These are phyloP conservation scores for Entelexis paramagnoliae DNA, from an alignment of 1,139 yeast species.

Conservation along the genomic window DNA sequence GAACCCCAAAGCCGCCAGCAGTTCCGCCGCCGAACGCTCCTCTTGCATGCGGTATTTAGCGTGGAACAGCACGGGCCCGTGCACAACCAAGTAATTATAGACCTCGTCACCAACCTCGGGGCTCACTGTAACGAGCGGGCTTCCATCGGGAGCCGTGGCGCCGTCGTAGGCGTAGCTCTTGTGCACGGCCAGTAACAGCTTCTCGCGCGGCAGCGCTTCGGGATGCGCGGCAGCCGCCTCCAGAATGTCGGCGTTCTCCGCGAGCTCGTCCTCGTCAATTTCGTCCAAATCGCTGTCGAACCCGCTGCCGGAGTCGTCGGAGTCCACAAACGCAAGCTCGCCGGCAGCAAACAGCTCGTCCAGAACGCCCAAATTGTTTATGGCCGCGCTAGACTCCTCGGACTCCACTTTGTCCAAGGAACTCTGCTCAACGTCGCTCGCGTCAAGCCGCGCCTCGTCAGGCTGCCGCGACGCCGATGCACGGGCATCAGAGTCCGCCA, in stretches of 20 bases:
- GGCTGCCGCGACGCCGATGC: background rate
- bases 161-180: slow-evolving; percentile 23
- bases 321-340: slow-evolving; percentile 1
- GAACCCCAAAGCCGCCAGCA: slow-evolving; percentile 35
- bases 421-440: background rate
- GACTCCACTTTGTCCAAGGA: background rate
- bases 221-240: slow-evolving; percentile 21
- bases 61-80: slow-evolving; percentile 52
- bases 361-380: background rate
- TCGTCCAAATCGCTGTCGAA: background rate
- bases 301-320: background rate
- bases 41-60: slow-evolving; percentile 45
- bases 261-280: slow-evolving; percentile 27
- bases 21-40: slow-evolving; percentile 31
- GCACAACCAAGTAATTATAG: slow-evolving; percentile 47
- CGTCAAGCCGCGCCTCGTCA: background rate
- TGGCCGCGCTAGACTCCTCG: background rate
- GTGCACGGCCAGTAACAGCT: slow-evolving; percentile 26
- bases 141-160: slow-evolving; percentile 8
- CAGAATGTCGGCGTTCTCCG: slow-evolving; percentile 17
- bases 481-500: background rate
- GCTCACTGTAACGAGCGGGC: slow-evolving; percentile 27
- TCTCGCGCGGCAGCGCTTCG: slow-evolving; percentile 17
- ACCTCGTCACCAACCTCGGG: slow-evolving; percentile 42
- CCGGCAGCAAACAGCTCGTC: slow-evolving; percentile 13